Percentiles rank a stretch among this genome's conserved stretches.
These are phyloP conservation scores for Podila verticillata DNA, from an alignment of 192 early-diverging fungal species.

Conservation along the genomic window DNA sequence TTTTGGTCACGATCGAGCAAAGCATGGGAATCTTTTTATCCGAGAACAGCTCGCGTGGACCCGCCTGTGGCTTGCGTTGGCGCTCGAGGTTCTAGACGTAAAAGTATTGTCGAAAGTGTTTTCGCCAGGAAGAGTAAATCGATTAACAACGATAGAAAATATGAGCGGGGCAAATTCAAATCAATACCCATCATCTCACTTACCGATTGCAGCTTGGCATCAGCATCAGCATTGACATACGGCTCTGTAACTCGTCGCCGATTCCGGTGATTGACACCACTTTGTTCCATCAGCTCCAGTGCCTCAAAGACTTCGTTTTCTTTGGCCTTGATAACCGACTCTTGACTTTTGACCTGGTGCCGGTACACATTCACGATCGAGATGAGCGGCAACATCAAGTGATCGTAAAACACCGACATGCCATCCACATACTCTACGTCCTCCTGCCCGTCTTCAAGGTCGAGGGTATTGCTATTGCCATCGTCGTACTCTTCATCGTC, in stretches of 20 bases:
- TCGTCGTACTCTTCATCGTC: conserved; percentile 14
- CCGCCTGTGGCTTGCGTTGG: conserved; percentile 9
- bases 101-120: neutral
- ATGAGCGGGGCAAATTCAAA: neutral
- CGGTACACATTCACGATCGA: conserved; percentile 32
- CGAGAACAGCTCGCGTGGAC: conserved; percentile 31
- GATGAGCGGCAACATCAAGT: conserved; percentile 32
- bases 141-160: neutral
- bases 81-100: conserved; percentile 17
- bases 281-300: conserved; percentile 37
- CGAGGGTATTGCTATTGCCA: neutral
- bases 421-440: conserved; percentile 14
- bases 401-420: conserved; percentile 30
- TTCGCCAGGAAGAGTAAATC: no score
- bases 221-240: conserved; percentile 16
- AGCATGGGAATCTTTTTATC: conserved; percentile 10
- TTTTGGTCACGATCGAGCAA: conserved; percentile 23
- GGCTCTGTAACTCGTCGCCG: conserved; percentile 28
- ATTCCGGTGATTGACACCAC: conserved; percentile 26
- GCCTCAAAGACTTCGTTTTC: conserved; percentile 45
- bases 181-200: neutral
- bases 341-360: conserved; percentile 12
- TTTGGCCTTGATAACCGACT: conserved; percentile 28
- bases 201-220: conserved; percentile 31
- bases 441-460: neutral